These are phyloP conservation scores for Tetraselmis striata DNA, from an alignment of 139 green algal genomes.

Conservation along the genomic window DNA sequence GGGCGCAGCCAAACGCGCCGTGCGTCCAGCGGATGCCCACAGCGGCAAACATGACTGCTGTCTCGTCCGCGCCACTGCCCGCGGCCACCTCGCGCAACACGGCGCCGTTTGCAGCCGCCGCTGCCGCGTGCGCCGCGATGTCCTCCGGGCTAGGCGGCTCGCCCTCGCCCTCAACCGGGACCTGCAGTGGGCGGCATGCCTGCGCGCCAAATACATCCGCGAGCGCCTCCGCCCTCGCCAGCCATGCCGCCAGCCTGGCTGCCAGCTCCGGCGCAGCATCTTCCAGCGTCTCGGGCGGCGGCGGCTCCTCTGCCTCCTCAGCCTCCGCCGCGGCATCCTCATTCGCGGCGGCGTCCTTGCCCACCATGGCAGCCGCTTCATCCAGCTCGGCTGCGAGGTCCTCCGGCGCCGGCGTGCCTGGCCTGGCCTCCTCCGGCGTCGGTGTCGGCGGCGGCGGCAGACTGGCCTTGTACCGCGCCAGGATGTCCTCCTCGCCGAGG, in stretches of 20 bases:
- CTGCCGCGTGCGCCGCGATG: neutral
- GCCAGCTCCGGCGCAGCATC: slow-evolving; percentile 1
- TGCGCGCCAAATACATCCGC: neutral
- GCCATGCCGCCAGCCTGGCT: slow-evolving; percentile 5
- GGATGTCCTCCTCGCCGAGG: neutral
- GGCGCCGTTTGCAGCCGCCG: neutral
- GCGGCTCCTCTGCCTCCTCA: neutral
- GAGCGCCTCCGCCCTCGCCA: neutral
- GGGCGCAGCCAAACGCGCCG: slow-evolving; percentile 24
- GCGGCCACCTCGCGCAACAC: neutral
- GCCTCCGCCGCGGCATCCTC: neutral
- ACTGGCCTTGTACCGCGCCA: neutral
- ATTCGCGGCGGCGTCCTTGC: neutral
- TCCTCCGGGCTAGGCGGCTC: neutral
- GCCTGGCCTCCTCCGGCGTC: neutral
- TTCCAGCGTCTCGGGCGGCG: neutral
- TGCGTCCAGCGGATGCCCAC: slow-evolving; percentile 42
- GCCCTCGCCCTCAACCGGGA: neutral
- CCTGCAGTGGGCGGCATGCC: neutral
- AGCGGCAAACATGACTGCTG: slow-evolving; percentile 7
- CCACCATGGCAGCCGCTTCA: slow-evolving; percentile 2
- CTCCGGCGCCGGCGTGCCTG: neutral
- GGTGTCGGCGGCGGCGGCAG: too few relatives aligned
- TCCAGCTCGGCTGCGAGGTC: slow-evolving; percentile 2
- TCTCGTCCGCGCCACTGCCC: neutral